Conservation (phyloP, 2,329 filamentous ascomycete species). For the Colletotrichum truncatum region DNA sequence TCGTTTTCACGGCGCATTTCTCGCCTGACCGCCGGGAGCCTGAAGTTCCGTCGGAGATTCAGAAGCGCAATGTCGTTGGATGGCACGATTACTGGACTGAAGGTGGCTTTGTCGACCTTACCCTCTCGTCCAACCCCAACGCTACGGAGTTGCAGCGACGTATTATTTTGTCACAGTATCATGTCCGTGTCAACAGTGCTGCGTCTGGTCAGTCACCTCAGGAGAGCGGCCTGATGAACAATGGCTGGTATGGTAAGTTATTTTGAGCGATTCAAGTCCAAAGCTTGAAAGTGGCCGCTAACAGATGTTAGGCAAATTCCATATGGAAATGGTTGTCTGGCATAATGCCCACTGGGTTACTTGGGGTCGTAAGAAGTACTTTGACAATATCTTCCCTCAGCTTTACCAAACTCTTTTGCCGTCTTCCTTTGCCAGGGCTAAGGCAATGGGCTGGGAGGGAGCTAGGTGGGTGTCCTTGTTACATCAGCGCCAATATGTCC, state of each 20-base stretch:
- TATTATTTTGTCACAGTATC: slow-evolving; percentile 53
- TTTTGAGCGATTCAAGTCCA: no score
- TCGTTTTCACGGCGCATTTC: slow-evolving; percentile 46
- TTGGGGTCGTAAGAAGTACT: slow-evolving; percentile 47
- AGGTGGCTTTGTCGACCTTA: slow-evolving; percentile 53
- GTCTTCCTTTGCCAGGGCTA: slow-evolving; percentile 39
- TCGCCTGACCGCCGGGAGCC: slow-evolving; percentile 37
- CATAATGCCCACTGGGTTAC: slow-evolving; percentile 50
- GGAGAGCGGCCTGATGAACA: slow-evolving; percentile 50
- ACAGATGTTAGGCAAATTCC: slow-evolving; percentile 42
- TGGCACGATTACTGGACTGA: slow-evolving; percentile 49
- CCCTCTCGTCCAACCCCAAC: slow-evolving; percentile 42
- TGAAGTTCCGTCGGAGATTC: slow-evolving; percentile 35
- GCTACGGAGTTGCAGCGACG: slow-evolving; percentile 54
- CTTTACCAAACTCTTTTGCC: slow-evolving; percentile 29
- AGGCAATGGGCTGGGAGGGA: slow-evolving; percentile 40
- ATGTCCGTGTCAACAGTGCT: slow-evolving; percentile 52
- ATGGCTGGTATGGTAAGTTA: slow-evolving; percentile 52
- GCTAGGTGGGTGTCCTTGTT: slow-evolving; percentile 25
- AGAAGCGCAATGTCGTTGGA: slow-evolving; percentile 34
- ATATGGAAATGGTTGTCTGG: slow-evolving; percentile 55
- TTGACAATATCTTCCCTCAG: slow-evolving; percentile 47
- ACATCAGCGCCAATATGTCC: not conserved
- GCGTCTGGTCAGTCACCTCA: slow-evolving; percentile 47
- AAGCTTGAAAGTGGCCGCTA: no score